Percentiles rank a stretch among this genome's conserved stretches.
Conservation (phyloP, 768 basidiomycete species). For the Neoboletus brunneissimus region DNA sequence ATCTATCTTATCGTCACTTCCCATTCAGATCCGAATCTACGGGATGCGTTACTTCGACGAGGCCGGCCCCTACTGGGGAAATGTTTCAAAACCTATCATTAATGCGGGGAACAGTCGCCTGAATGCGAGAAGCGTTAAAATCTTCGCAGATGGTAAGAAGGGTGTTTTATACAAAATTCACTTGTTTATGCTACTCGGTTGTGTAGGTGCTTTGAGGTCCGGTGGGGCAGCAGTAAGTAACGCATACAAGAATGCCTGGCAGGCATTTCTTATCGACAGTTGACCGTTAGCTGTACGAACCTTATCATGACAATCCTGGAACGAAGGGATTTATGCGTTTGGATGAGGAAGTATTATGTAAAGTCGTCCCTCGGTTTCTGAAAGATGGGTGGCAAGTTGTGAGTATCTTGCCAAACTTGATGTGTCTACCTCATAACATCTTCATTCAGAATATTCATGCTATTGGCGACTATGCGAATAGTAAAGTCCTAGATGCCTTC, state of each 20-base stretch:
- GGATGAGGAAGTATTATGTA: conserved; percentile 55
- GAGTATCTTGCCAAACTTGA: conserved; percentile 29
- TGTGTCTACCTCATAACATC: neutral
- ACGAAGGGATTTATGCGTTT: conserved; percentile 79
- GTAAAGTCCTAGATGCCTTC: conserved; percentile 79
- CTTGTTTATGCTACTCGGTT: neutral
- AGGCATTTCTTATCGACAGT: neutral
- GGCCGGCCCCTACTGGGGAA: conserved; percentile 69
- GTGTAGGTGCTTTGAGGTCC: conserved; percentile 78
- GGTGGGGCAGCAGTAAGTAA: conserved; percentile 78
- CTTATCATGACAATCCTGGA: conserved; percentile 75
- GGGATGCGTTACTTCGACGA: conserved; percentile 75
- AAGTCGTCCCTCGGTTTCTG: conserved; percentile 66
- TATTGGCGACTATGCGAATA: conserved; percentile 85
- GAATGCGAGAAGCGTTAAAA: conserved; percentile 72
- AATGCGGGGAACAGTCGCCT: conserved; percentile 60
- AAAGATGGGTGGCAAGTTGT: conserved; percentile 90
- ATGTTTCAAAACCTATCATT: conserved; percentile 53
- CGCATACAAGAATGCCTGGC: neutral
- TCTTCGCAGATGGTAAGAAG: conserved; percentile 57
- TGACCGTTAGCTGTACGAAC: conserved; percentile 61
- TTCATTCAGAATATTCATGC: conserved; percentile 74
- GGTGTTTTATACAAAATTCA: neutral
- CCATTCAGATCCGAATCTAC: conserved; percentile 66
- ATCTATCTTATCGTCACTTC: neutral